Evolutionary conservation across 1,284 basidiomycete species (phyloP).

Genomic region (Entoloma clypeatum): DNA sequence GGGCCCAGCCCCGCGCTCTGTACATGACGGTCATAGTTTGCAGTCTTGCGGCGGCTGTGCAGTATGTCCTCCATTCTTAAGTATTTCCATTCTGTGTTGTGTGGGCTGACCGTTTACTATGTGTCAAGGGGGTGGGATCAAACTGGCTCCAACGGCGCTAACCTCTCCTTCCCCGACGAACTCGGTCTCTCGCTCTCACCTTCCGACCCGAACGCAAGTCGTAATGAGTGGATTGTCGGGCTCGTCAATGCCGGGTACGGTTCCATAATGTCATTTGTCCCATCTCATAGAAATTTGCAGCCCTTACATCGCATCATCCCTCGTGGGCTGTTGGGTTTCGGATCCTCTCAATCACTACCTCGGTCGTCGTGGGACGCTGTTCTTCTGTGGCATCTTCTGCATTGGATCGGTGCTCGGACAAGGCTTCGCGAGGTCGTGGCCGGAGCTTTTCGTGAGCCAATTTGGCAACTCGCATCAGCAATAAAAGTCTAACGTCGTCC

Average conservation of each 20-base stretch:
- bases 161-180: constrained; percentile 58
- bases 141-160: constrained; percentile 61
- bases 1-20: constrained; percentile 48
- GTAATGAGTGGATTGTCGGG: constrained; percentile 46
- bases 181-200: constrained; percentile 39
- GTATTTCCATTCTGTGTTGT: not conserved
- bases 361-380: constrained; percentile 67
- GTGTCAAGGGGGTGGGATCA: constrained; percentile 55
- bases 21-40: constrained; percentile 55
- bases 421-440: constrained; percentile 55
- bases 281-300: constrained; percentile 21
- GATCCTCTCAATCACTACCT: constrained; percentile 49
- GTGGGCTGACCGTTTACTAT: constrained; percentile 10
- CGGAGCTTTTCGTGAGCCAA: constrained; percentile 40
- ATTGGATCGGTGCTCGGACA: constrained; percentile 59
- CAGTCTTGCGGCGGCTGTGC: constrained; percentile 57
- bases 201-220: constrained; percentile 27
- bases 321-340: constrained; percentile 46
- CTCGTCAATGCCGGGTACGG: constrained; percentile 43
- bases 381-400: constrained; percentile 58
- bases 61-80: constrained; percentile 33
- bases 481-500: too few relatives aligned
- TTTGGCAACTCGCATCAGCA: too few relatives aligned
- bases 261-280: not conserved
- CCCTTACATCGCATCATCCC: constrained; percentile 39